Evolutionary conservation across 2,329 filamentous ascomycete genomes (phyloP).

Genomic region (Rhexocercosporidium sp.): DNA sequence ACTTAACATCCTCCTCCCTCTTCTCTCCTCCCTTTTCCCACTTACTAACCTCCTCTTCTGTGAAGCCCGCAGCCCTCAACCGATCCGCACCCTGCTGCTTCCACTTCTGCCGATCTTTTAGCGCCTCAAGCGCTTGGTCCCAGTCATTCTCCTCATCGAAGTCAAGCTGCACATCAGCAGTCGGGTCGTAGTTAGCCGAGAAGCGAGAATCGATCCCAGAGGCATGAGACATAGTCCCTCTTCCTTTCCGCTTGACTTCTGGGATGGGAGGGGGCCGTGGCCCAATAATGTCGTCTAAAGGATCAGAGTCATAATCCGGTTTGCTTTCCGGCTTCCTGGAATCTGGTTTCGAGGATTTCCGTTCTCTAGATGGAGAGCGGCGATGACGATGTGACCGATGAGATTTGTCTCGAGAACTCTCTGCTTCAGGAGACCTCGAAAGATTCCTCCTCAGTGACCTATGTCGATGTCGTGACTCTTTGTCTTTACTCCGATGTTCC

Average conservation of each 20-base stretch:
- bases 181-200: constrained; percentile 65
- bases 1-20: constrained; percentile 70
- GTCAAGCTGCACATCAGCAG: constrained; percentile 59
- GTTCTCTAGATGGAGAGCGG: constrained; percentile 24
- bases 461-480: constrained; percentile 43
- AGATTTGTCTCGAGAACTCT: constrained; percentile 23
- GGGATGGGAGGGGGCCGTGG: constrained; percentile 62
- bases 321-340: constrained; percentile 21
- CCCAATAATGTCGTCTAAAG: constrained; percentile 77
- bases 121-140: constrained; percentile 79
- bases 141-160: constrained; percentile 67
- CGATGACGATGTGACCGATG: constrained; percentile 19
- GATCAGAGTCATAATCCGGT: constrained; percentile 64
- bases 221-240: constrained; percentile 65
- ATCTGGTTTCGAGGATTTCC: constrained; percentile 10
- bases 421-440: constrained; percentile 31
- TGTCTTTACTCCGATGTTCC: constrained; percentile 34
- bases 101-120: constrained; percentile 81
- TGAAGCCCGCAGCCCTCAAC: constrained; percentile 78
- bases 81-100: constrained; percentile 76
- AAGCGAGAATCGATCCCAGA: constrained; percentile 84
- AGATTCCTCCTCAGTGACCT: constrained; percentile 37
- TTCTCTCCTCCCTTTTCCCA: constrained; percentile 70
- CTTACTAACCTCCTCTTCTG: constrained; percentile 72
- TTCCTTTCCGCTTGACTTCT: constrained; percentile 63